Evolutionary conservation across 805 yeast genomes (phyloP).

Genomic region (Spathaspora sp.): DNA sequence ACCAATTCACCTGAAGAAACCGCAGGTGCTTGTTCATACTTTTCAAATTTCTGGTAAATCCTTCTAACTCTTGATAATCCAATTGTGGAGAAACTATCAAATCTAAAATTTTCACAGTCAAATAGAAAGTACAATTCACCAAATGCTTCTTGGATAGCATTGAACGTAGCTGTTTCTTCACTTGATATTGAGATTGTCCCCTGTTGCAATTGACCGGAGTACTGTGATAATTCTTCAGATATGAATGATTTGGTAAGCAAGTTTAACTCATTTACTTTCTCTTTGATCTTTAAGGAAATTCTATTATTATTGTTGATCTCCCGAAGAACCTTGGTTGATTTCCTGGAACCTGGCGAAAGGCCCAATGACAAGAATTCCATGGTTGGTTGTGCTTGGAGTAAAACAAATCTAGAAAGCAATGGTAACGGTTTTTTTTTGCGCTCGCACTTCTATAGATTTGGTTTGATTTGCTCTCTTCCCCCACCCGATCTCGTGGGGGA

Average conservation of each 20-base stretch:
- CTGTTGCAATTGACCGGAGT: conserved; percentile 1
- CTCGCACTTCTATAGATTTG: background rate
- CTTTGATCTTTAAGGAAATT: conserved; percentile 21
- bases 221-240: conserved; percentile 13
- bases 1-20: background rate
- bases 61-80: conserved; percentile 8
- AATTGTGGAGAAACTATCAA: conserved; percentile 9
- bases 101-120: conserved; percentile 17
- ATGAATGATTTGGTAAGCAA: conserved; percentile 19
- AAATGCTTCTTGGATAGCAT: conserved; percentile 16
- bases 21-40: background rate
- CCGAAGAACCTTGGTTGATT: conserved; percentile 9
- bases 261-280: conserved; percentile 19
- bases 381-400: background rate
- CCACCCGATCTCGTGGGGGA: background rate
- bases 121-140: conserved; percentile 20
- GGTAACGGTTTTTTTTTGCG: background rate
- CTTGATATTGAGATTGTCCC: conserved; percentile 1
- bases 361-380: conserved; percentile 15
- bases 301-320: conserved; percentile 29
- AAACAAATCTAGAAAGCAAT: background rate
- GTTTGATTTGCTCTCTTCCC: background rate
- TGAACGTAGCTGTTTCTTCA: conserved; percentile 1
- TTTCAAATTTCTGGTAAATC: conserved; percentile 7
- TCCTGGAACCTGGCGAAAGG: conserved; percentile 3